These are phyloP conservation scores for Fibroporia radiculosa DNA, from an alignment of 768 basidiomycete genomes.

Conservation along the genomic window DNA sequence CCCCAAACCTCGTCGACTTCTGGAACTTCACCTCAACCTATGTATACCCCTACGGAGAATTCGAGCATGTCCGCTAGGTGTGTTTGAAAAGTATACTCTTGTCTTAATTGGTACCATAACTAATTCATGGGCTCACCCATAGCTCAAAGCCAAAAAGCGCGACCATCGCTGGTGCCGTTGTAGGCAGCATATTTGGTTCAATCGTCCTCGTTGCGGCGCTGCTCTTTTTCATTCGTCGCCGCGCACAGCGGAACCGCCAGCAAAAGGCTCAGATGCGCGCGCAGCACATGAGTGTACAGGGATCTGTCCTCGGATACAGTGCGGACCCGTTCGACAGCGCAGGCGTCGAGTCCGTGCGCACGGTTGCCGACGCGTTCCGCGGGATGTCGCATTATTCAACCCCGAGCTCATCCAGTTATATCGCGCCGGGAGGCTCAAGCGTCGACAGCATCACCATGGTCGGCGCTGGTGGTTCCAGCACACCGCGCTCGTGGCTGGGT, in stretches of 20 bases:
- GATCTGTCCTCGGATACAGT: constrained; percentile 1
- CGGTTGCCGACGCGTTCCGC: constrained; percentile 4
- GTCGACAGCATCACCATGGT: background rate
- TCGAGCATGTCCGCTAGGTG: too few species aligned
- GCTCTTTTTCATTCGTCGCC: background rate
- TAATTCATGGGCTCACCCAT: too few species aligned
- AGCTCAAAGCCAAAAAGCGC: background rate
- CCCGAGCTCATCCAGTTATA: background rate
- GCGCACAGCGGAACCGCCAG: background rate
- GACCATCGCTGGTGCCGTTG: constrained; percentile 1
- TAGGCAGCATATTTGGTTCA: background rate
- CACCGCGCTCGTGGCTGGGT: constrained; percentile 1
- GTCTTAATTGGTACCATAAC: too few species aligned
- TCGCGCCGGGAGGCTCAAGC: background rate
- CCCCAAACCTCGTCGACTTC: too few species aligned
- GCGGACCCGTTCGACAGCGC: constrained; percentile 3
- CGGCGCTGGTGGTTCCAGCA: background rate
- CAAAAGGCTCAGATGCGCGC: background rate
- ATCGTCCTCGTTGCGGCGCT: background rate
- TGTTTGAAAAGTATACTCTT: too few species aligned
- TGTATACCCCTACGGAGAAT: too few species aligned
- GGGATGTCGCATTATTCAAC: background rate
- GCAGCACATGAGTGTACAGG: background rate
- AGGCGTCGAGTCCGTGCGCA: constrained; percentile 2
- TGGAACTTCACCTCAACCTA: too few species aligned